A percentile compares a stretch with the other conserved stretches of the same genome.
phyloP scores from a whole-genome alignment of 2,329 filamentous ascomycete species.

The Cercospora sojina region DNA sequence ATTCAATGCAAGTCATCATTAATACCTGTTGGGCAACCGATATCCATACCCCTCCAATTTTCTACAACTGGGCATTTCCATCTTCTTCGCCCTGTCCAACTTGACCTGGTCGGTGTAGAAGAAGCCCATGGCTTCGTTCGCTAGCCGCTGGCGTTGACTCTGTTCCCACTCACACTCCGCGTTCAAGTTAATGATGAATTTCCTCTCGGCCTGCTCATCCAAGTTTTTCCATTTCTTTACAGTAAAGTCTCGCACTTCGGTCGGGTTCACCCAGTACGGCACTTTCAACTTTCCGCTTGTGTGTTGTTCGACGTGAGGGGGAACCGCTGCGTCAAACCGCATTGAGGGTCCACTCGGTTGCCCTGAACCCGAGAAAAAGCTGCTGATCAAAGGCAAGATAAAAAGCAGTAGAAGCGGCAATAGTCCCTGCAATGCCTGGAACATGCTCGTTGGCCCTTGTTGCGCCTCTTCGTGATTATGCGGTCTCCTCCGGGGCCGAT shows the following conservation, averaged over 20 bases:
- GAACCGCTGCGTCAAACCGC: slow-evolving; percentile 68
- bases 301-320: slow-evolving; percentile 73
- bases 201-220: slow-evolving; percentile 73
- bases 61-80: slow-evolving; percentile 61
- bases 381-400: slow-evolving; percentile 75
- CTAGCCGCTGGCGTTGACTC: slow-evolving; percentile 62
- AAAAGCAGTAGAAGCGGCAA: slow-evolving; percentile 82
- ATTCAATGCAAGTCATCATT: slow-evolving; percentile 6
- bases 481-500: slow-evolving; percentile 71
- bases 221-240: slow-evolving; percentile 68
- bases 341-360: slow-evolving; percentile 64
- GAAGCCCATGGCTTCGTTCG: slow-evolving; percentile 82
- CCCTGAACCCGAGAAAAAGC: slow-evolving; percentile 69
- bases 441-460: slow-evolving; percentile 51
- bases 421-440: slow-evolving; percentile 52
- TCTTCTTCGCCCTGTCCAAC: slow-evolving; percentile 66
- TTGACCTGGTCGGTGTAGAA: slow-evolving; percentile 78
- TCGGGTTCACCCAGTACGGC: slow-evolving; percentile 81
- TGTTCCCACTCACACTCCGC: slow-evolving; percentile 74
- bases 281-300: slow-evolving; percentile 69
- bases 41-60: slow-evolving; percentile 54
- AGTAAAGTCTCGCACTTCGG: slow-evolving; percentile 70
- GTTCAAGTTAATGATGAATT: slow-evolving; percentile 66
- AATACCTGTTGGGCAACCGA: slow-evolving; percentile 22
- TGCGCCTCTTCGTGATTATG: slow-evolving; percentile 52